Evolutionary conservation across 106 monocot genomes (phyloP).

Genomic region (Dendrobium huoshanense): DNA sequence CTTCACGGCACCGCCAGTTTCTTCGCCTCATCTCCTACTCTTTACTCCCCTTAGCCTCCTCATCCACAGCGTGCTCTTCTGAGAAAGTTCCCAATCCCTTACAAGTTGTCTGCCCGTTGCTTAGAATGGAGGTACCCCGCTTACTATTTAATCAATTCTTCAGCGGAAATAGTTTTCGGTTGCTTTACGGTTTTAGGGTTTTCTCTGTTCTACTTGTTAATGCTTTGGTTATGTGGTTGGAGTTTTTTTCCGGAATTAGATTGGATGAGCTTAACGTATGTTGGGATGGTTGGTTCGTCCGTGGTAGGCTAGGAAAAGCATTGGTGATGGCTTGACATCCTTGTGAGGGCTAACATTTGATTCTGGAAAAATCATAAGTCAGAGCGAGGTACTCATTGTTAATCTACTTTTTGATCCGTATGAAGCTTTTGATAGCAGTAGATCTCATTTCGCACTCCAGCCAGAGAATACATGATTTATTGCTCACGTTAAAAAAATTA

Average conservation of each 20-base stretch:
- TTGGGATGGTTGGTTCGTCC: neutral
- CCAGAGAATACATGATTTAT: no score
- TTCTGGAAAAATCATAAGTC: neutral
- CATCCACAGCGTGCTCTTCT: neutral
- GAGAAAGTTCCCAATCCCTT: neutral
- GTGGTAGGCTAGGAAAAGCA: neutral
- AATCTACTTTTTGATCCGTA: no score
- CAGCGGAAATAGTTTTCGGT: neutral
- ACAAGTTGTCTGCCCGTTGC: neutral
- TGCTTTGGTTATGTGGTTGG: neutral
- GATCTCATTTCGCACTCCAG: no score
- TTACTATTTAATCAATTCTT: neutral
- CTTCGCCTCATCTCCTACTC: neutral
- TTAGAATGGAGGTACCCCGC: slow-evolving; percentile 8
- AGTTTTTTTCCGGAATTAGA: neutral
- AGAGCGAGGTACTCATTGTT: no score
- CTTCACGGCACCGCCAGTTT: neutral
- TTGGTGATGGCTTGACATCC: neutral
- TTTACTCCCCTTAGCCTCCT: neutral
- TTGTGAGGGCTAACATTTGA: neutral
- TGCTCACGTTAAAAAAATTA: no score
- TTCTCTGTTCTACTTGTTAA: neutral
- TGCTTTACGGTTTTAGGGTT: neutral
- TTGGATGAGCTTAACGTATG: neutral
- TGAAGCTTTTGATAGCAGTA: no score